phyloP scores from a whole-genome alignment of 2,329 filamentous ascomycete genomes.

The Diaporthe vaccinii region DNA sequence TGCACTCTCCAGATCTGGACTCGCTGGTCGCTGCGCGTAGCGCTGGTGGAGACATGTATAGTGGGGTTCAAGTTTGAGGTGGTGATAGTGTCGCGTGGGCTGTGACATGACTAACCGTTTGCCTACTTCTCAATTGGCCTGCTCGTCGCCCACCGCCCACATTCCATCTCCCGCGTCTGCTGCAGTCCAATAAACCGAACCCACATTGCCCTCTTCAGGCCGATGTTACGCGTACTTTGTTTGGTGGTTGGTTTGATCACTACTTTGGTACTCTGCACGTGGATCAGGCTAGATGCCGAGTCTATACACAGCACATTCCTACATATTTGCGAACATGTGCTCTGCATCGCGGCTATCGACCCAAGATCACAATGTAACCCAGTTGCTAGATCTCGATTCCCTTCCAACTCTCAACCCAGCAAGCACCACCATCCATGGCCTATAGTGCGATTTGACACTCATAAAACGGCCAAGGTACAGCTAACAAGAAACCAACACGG shows the following conservation, averaged over 20 bases:
- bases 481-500: background rate
- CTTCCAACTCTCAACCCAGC: background rate
- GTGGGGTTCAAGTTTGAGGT: slow-evolving; percentile 23
- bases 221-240: slow-evolving; percentile 1
- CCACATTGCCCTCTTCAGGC: background rate
- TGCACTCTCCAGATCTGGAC: background rate
- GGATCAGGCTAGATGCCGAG: background rate
- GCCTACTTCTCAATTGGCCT: slow-evolving; percentile 10
- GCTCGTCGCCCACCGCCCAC: background rate
- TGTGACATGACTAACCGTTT: background rate
- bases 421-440: slow-evolving; percentile 13
- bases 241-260: background rate
- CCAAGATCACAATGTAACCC: background rate
- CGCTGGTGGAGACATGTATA: background rate
- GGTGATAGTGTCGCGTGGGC: slow-evolving; percentile 8
- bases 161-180: background rate
- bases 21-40: background rate
- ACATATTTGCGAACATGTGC: too few species aligned
- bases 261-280: background rate
- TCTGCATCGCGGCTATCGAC: background rate
- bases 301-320: background rate
- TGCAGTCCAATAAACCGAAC: background rate
- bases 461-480: background rate
- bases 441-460: slow-evolving; percentile 14
- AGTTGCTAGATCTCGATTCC: slow-evolving; percentile 19